phyloP scores from a whole-genome alignment of 2,329 filamentous ascomycete species.

The Colletotrichum shisoi region DNA sequence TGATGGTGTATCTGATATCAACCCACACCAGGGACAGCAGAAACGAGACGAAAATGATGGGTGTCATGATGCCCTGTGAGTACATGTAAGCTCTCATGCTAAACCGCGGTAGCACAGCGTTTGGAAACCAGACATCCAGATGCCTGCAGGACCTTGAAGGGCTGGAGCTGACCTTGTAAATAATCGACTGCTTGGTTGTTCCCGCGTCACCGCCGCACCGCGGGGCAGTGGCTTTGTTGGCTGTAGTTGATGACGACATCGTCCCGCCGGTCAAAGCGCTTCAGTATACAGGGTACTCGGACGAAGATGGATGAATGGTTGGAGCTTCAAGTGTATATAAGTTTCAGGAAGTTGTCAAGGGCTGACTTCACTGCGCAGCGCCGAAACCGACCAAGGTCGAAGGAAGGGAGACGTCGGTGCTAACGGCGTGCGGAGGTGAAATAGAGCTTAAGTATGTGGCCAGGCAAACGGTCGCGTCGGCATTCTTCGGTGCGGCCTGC shows the following conservation, averaged over 20 bases:
- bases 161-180: conserved; percentile 42
- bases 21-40: conserved; percentile 70
- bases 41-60: conserved; percentile 70
- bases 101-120: not conserved
- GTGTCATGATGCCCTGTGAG: conserved; percentile 63
- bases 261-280: conserved; percentile 1
- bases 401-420: not conserved
- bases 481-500: conserved; percentile 18
- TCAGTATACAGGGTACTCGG: not conserved
- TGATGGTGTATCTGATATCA: conserved; percentile 63
- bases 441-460: conserved; percentile 25
- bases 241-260: conserved; percentile 40
- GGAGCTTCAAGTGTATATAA: not conserved
- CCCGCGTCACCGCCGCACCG: conserved; percentile 28
- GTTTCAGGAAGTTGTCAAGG: not conserved
- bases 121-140: not conserved
- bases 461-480: conserved; percentile 20
- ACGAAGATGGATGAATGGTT: not conserved
- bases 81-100: not conserved
- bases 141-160: not conserved
- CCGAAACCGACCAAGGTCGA: not conserved
- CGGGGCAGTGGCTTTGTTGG: conserved; percentile 34
- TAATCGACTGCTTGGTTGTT: conserved; percentile 37
- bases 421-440: conserved; percentile 22
- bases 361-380: not conserved